Conservation (phyloP, 2,329 filamentous ascomycete species). For the Metarhizium guizhouense region DNA sequence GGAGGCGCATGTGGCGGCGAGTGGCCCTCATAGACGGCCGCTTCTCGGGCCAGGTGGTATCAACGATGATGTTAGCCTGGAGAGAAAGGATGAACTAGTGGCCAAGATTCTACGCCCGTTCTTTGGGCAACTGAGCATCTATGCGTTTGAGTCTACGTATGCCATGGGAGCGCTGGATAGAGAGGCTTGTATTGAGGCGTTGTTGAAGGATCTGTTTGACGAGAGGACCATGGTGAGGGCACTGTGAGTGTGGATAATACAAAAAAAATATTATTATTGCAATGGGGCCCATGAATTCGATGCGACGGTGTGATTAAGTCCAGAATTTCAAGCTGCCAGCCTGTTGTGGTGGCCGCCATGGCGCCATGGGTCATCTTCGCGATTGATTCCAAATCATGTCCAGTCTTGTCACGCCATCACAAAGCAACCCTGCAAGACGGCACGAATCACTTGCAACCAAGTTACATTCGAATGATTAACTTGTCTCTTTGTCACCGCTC, state of each 20-base stretch:
- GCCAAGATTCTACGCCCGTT: constrained; percentile 77
- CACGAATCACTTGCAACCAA: no score
- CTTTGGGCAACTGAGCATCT: constrained; percentile 85
- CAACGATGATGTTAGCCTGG: constrained; percentile 45
- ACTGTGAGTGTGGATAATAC: constrained; percentile 25
- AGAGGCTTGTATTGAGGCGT: constrained; percentile 50
- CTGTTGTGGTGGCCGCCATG: no score
- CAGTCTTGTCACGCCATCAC: no score
- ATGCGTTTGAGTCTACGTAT: constrained; percentile 88
- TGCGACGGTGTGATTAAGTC: no score
- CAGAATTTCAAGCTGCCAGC: no score
- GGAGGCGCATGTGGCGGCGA: constrained; percentile 25
- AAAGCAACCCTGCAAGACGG: no score
- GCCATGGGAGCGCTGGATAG: constrained; percentile 65
- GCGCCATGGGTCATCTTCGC: no score
- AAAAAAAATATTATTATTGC: no score
- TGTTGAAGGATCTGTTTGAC: constrained; percentile 72
- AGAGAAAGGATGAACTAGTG: constrained; percentile 60
- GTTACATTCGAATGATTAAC: no score
- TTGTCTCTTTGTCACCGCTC: no score
- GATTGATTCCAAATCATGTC: no score
- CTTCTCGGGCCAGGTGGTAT: constrained; percentile 44
- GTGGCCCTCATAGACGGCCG: constrained; percentile 33
- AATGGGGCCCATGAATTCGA: no score
- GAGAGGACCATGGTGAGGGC: constrained; percentile 60